These are phyloP conservation scores for Trametopsis cervina DNA, from an alignment of 768 basidiomycete genomes.

Conservation along the genomic window DNA sequence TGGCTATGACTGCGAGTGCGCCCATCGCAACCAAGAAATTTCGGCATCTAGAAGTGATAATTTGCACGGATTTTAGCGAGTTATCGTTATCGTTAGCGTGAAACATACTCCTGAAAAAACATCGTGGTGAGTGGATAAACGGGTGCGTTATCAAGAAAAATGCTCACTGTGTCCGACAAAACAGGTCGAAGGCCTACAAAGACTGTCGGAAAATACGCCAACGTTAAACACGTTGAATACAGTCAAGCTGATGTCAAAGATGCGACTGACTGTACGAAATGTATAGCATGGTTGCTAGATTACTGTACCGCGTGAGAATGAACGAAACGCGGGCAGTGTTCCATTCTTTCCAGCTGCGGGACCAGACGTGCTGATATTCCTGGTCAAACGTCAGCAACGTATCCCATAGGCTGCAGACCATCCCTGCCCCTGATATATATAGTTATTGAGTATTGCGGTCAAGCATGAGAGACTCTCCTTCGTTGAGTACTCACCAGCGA, in stretches of 20 bases:
- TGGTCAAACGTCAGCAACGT: neutral
- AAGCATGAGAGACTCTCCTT: neutral
- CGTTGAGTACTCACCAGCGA: slow-evolving; percentile 4
- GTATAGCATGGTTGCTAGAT: neutral
- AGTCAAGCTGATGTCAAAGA: neutral
- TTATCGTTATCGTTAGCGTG: neutral
- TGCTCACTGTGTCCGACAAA: neutral
- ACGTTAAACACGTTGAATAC: neutral
- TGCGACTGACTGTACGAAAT: neutral
- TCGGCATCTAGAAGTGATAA: neutral
- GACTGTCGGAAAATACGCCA: neutral
- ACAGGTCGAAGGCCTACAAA: neutral
- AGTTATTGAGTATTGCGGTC: neutral
- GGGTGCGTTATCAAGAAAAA: neutral
- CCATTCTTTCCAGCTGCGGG: neutral
- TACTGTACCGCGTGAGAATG: neutral
- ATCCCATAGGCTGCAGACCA: slow-evolving; percentile 1
- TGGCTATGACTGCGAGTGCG: too few relatives aligned
- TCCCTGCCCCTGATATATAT: neutral
- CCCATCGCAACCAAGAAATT: too few relatives aligned
- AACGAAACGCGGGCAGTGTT: neutral
- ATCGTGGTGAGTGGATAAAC: neutral
- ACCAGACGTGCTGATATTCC: slow-evolving; percentile 1
- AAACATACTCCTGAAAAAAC: neutral
- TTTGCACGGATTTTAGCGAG: neutral